phyloP scores from a whole-genome alignment of 257 asterid species.

The Anisodus acutangulus region DNA sequence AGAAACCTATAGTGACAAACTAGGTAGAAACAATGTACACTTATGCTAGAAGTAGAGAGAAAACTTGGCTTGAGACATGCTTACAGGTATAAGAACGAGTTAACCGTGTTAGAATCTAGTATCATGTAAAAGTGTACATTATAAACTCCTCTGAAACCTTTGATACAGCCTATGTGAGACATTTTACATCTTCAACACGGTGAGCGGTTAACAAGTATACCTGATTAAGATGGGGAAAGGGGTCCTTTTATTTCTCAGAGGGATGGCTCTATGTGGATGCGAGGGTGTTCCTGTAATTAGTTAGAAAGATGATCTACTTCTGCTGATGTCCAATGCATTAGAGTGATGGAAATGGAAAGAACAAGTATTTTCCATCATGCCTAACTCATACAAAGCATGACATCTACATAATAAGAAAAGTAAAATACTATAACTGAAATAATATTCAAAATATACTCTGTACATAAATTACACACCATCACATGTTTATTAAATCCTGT shows the following conservation, averaged over 20 bases:
- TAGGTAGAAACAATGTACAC: not conserved
- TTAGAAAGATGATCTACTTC: not conserved
- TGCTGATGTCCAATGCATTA: not conserved
- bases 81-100: not conserved
- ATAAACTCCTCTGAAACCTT: not conserved
- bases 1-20: not conserved
- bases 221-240: not conserved
- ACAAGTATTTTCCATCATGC: not conserved
- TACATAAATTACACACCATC: slow-evolving; percentile 12
- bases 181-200: not conserved
- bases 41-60: not conserved
- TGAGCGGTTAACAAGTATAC: not conserved
- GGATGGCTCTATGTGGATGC: too few relatives aligned
- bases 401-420: not conserved
- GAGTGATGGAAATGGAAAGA: slow-evolving; percentile 8
- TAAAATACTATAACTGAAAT: not conserved
- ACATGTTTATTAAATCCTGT: slow-evolving; percentile 19
- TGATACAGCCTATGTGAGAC: not conserved
- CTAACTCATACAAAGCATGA: not conserved
- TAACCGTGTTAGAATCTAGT: not conserved
- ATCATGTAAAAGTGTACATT: not conserved
- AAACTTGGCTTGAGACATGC: not conserved
- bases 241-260: not conserved
- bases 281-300: not conserved
- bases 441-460: not conserved